Percentiles rank a stretch among this genome's conserved stretches.
Conservation (phyloP, 306 rosid species). For the Albizia julibrissin region DNA sequence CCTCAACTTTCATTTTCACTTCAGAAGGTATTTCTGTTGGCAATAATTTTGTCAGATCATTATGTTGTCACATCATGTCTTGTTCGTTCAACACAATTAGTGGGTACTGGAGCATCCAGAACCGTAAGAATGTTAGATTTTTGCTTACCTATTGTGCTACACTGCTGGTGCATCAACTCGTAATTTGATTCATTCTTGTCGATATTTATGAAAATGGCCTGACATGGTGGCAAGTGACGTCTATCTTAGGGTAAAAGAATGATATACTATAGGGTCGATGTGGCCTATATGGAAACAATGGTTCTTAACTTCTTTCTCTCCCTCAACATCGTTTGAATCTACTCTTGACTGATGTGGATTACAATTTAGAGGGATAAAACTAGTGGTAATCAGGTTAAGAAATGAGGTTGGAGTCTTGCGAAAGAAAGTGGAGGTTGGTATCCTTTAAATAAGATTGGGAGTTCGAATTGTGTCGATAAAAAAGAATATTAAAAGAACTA, state of each 20-base stretch:
- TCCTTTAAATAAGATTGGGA: too few relatives aligned
- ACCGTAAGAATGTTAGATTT: slow-evolving; percentile 48
- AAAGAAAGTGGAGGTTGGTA: too few relatives aligned
- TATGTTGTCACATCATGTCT: slow-evolving; percentile 47
- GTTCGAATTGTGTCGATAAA: too few relatives aligned
- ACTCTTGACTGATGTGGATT: too few relatives aligned
- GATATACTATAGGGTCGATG: not conserved
- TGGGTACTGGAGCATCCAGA: slow-evolving; percentile 57
- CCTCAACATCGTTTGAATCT: not conserved
- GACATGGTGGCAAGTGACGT: not conserved
- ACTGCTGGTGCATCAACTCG: not conserved
- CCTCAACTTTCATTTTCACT: slow-evolving; percentile 38
- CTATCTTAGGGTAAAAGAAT: not conserved
- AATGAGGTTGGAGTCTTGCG: too few relatives aligned
- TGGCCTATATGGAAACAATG: not conserved
- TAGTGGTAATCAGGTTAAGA: too few relatives aligned
- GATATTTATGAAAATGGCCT: not conserved
- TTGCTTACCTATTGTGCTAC: slow-evolving; percentile 17
- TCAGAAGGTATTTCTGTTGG: slow-evolving; percentile 44
- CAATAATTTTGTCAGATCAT: slow-evolving; percentile 58
- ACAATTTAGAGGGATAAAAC: too few relatives aligned
- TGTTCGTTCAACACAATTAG: slow-evolving; percentile 41
- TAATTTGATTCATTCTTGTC: not conserved
- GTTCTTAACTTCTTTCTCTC: not conserved
- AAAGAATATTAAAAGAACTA: too few relatives aligned